Base-by-base conservation (phyloP, 495 filamentous ascomycete species). In the Collariella sp. region DNA sequence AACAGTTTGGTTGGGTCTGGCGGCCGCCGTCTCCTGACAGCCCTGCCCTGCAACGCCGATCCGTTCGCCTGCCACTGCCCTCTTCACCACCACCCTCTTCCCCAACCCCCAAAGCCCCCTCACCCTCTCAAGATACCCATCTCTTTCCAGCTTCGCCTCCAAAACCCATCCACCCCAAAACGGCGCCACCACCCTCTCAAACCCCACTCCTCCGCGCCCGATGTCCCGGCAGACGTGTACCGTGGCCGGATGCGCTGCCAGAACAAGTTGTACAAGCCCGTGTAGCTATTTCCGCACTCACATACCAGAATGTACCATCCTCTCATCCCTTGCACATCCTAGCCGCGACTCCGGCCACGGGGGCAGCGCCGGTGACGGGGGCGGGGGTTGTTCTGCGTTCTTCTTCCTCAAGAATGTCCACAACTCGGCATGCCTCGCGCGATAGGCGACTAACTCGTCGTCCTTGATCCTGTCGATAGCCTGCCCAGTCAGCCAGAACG, bases 381-480 rank as follows among this genome's bases (percentile, higher is more conserved):
- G n/a, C n/a, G n/a, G n/a, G n/a, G n/a, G n/a, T n/a, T n/a, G n/a
- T n/a, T n/a, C n/a, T 41, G 5, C 19, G 19, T 29, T 50, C 47
- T 24, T 50, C 47, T 16, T 23, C 34, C 47, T 50, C 19, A 19
- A 50, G 23, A 5, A 29, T 15, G 0, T 24, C 19, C 47, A 50
- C 24, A 22, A 50, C 35, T 40, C 47, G 16, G 20, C 18, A 20
- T 39, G 36, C 5, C 18, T n/a, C 47, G 22, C 19, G 16, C 31
- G 20, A 24, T 52, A 63, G 35, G 55, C 54, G 38, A 47, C 35
- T 15, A 58, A 29, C 6, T 47, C 33, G 13, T 55, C 47, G 9
- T 40, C 46, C 12, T 18, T 26, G 11, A 59, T 45, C 1, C 57
- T 42, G 55, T 65, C 64, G 16, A 63, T 54, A 3, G 33, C 45